Percentiles rank a stretch among this genome's conserved stretches.
Evolutionary conservation across 140 eudicot genomes (phyloP).

Genomic region (Stevia rebaudiana): DNA sequence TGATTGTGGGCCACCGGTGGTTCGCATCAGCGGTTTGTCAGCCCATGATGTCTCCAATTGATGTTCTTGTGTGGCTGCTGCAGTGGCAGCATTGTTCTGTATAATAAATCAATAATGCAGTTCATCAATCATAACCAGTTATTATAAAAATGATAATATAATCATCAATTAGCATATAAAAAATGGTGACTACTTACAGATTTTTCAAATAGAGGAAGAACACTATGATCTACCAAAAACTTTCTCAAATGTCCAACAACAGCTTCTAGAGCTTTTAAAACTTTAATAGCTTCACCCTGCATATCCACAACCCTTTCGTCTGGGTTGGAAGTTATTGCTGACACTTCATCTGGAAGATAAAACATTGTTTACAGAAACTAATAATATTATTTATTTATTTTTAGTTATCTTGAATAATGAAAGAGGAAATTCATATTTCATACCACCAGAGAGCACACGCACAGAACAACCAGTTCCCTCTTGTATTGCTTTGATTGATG

Average conservation of each 20-base stretch:
- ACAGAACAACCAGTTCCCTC: constrained; percentile 69
- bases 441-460: constrained; percentile 69
- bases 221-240: constrained; percentile 75
- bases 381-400: not conserved
- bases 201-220: constrained; percentile 80
- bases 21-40: constrained; percentile 41
- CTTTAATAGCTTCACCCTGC: constrained; percentile 77
- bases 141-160: not conserved
- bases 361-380: not conserved
- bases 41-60: constrained; percentile 57
- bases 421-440: constrained; percentile 25
- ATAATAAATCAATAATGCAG: constrained; percentile 17
- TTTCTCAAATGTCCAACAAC: constrained; percentile 76
- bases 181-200: constrained; percentile 39
- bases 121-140: not conserved
- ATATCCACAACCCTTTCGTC: constrained; percentile 81
- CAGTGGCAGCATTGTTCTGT: constrained; percentile 42
- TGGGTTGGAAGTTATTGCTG: constrained; percentile 42
- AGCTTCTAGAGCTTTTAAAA: constrained; percentile 64
- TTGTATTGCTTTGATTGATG: constrained; percentile 69
- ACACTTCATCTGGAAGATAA: constrained; percentile 51
- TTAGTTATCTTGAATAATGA: not conserved
- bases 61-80: constrained; percentile 46
- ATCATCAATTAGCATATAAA: not conserved
- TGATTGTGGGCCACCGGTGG: constrained; percentile 24